A percentile compares a stretch with the other conserved stretches of the same genome.
phyloP scores from a whole-genome alignment of 148 eudicot genomes.

The Pouteria glomerata region DNA sequence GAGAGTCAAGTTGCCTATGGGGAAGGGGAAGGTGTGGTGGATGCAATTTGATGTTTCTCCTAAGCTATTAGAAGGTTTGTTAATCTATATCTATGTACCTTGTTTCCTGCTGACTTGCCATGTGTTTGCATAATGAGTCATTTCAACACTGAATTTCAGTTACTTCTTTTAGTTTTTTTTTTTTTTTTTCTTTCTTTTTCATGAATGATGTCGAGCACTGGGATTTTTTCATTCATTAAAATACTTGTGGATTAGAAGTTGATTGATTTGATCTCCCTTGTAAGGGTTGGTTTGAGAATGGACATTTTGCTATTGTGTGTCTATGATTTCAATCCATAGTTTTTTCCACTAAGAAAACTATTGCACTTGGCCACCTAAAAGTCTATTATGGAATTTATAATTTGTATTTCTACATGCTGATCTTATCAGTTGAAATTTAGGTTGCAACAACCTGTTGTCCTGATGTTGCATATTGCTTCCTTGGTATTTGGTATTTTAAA shows the following conservation, averaged over 20 bases:
- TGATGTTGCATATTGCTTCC: background rate
- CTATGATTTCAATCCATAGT: no score
- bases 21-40: constrained; percentile 68
- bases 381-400: no score
- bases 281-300: background rate
- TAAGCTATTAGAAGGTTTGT: constrained; percentile 61
- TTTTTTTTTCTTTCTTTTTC: background rate
- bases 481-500: background rate
- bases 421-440: background rate
- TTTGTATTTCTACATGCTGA: background rate
- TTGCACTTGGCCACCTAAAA: no score
- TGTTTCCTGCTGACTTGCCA: background rate
- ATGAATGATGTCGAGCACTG: background rate
- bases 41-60: constrained; percentile 74
- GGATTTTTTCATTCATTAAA: background rate
- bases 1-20: constrained; percentile 46
- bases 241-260: background rate
- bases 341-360: no score
- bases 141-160: no score
- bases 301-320: no score
- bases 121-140: background rate
- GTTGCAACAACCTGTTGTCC: background rate
- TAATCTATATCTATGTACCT: background rate
- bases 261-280: background rate
- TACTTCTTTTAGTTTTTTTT: no score